Evolutionary conservation across 495 filamentous ascomycete species (phyloP).

Genomic region (Tricharina praecox): DNA sequence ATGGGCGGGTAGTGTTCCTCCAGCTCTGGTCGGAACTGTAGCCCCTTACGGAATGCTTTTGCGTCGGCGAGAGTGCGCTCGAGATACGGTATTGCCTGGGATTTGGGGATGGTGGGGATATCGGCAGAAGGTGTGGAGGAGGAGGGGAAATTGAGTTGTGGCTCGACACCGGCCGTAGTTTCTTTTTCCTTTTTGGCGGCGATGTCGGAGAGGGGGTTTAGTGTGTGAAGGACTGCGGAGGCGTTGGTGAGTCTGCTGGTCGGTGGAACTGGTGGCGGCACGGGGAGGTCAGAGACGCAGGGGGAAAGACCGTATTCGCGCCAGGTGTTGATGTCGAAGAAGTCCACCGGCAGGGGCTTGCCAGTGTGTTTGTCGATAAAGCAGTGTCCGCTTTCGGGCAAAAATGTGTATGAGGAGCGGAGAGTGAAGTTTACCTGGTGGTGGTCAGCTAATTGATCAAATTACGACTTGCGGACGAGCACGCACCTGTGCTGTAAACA

Average conservation of each 20-base stretch:
- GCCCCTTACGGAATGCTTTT: constrained; percentile 55
- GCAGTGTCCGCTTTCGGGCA: constrained; percentile 77
- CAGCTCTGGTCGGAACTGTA: constrained; percentile 42
- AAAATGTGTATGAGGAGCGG: constrained; percentile 65
- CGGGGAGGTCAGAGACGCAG: constrained; percentile 42
- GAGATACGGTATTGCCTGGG: constrained; percentile 49
- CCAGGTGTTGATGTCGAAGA: constrained; percentile 69
- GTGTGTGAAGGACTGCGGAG: constrained; percentile 8
- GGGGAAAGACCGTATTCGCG: constrained; percentile 62
- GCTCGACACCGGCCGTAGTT: constrained; percentile 27
- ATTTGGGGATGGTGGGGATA: constrained; percentile 27
- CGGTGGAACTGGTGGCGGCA: constrained; percentile 18
- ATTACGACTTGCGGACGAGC: too few species aligned
- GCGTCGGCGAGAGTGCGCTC: constrained; percentile 53
- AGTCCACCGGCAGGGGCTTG: constrained; percentile 68
- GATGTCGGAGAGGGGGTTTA: constrained; percentile 9
- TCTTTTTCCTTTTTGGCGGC: constrained; percentile 23
- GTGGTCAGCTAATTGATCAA: neutral
- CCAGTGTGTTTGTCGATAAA: constrained; percentile 72
- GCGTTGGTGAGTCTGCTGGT: constrained; percentile 1
- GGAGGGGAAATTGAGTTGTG: constrained; percentile 33
- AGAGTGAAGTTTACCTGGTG: constrained; percentile 68
- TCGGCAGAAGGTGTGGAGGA: constrained; percentile 29
- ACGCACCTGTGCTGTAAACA: constrained; percentile 60
- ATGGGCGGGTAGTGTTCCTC: constrained; percentile 63